Percentiles rank a stretch among this genome's conserved stretches.
phyloP scores from a whole-genome alignment of 257 asterid genomes.

The Solanum phureja region DNA sequence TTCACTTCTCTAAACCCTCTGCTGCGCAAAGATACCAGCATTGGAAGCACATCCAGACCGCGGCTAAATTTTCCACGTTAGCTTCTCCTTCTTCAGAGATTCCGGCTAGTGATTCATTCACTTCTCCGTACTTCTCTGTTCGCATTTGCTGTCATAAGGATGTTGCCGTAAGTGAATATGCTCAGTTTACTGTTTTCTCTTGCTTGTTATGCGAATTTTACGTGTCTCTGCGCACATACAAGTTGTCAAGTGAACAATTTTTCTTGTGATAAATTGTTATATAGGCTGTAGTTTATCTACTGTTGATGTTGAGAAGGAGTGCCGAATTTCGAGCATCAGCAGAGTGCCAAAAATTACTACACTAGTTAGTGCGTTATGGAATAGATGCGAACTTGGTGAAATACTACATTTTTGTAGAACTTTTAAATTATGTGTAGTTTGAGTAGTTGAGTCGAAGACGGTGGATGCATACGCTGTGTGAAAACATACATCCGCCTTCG shows the following conservation, averaged over 20 bases:
- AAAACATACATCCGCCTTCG: not conserved
- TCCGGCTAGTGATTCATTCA: slow-evolving; percentile 17
- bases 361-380: not conserved
- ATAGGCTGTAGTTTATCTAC: not conserved
- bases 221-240: not conserved
- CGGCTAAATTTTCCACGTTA: slow-evolving; percentile 19
- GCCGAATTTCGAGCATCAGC: not conserved
- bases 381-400: not conserved
- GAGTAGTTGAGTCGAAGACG: not conserved
- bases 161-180: slow-evolving; percentile 36
- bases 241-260: not conserved
- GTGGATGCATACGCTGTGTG: not conserved
- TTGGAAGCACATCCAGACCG: not conserved
- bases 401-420: not conserved
- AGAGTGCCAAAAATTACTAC: not conserved
- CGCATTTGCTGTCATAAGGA: slow-evolving; percentile 53
- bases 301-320: not conserved
- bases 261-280: not conserved
- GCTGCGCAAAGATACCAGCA: not conserved
- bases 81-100: slow-evolving; percentile 8
- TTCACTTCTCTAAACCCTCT: not conserved
- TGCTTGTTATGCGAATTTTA: not conserved
- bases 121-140: slow-evolving; percentile 70
- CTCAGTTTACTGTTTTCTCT: not conserved
- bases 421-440: not conserved